Conservation (phyloP, 108 stramenopile species). For the Conticribra weissflogii region DNA sequence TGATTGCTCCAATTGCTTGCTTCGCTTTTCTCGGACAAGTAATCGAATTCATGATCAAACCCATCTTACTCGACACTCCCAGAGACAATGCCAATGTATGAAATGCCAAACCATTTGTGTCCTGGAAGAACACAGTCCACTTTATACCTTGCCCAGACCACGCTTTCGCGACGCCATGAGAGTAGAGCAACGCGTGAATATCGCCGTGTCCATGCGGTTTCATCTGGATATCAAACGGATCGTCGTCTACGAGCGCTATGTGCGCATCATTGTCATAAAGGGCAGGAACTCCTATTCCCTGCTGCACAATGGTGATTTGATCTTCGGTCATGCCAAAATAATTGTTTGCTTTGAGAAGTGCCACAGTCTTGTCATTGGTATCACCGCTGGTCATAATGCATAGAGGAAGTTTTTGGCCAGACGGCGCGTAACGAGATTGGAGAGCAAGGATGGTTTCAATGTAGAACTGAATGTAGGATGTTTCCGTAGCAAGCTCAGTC, state of each 20-base stretch:
- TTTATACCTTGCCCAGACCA: conserved; percentile 82
- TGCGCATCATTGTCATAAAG: conserved; percentile 89
- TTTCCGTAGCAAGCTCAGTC: conserved; percentile 87
- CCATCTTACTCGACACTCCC: conserved; percentile 85
- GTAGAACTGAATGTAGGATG: conserved; percentile 92
- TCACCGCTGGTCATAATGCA: conserved; percentile 99
- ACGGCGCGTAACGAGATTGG: conserved; percentile 65
- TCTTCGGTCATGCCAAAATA: conserved; percentile 90
- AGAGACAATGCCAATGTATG: conserved; percentile 91
- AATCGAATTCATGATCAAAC: conserved; percentile 95
- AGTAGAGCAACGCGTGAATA: conserved; percentile 94
- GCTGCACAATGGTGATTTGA: conserved; percentile 95
- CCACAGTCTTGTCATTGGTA: conserved; percentile 88
- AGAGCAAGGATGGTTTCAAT: conserved; percentile 92
- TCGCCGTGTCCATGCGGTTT: conserved; percentile 99
- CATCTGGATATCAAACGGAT: conserved; percentile 82
- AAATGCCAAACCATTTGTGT: conserved; percentile 99
- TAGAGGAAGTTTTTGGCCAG: conserved; percentile 80
- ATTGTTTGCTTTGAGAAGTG: conserved; percentile 77
- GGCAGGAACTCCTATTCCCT: conserved; percentile 95
- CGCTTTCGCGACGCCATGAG: conserved; percentile 77
- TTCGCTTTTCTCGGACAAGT: conserved; percentile 95
- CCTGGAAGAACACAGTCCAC: conserved; percentile 97
- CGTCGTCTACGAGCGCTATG: conserved; percentile 78
- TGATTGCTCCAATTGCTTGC: conserved; percentile 98